Conservation (phyloP, 768 basidiomycete species). For the Tremella fuciformis region DNA sequence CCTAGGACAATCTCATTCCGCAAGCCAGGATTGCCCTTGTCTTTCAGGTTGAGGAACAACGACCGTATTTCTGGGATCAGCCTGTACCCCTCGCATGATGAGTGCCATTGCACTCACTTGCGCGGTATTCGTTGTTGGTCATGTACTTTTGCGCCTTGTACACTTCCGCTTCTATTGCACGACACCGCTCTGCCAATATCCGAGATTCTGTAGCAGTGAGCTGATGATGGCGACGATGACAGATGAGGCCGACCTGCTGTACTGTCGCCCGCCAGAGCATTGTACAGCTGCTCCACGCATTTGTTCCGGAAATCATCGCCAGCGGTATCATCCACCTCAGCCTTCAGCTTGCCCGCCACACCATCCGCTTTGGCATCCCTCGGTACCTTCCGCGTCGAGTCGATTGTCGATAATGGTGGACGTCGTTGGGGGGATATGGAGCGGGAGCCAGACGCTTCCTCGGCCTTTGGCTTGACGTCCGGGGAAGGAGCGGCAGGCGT, state of each 20-base stretch:
- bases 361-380: conserved; percentile 73
- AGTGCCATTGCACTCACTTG: conserved; percentile 35
- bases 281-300: conserved; percentile 85
- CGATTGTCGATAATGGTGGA: conserved; percentile 38
- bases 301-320: conserved; percentile 74
- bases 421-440: conserved; percentile 1
- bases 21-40: conserved; percentile 84
- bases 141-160: conserved; percentile 42
- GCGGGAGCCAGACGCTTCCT: conserved; percentile 3
- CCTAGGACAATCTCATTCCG: conserved; percentile 83
- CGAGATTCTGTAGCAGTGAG: neutral
- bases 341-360: conserved; percentile 51
- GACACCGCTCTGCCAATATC: conserved; percentile 64
- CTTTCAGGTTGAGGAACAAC: conserved; percentile 89
- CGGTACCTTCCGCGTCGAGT: conserved; percentile 27
- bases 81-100: conserved; percentile 48
- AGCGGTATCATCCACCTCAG: conserved; percentile 48
- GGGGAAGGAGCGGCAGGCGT: conserved; percentile 18
- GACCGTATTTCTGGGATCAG: conserved; percentile 79
- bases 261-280: conserved; percentile 81
- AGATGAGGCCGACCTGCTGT: conserved; percentile 73
- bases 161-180: conserved; percentile 69
- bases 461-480: conserved; percentile 14
- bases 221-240: neutral
- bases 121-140: conserved; percentile 49